These are phyloP conservation scores for Coniochaeta ligniaria DNA, from an alignment of 2,329 filamentous ascomycete genomes.

Conservation along the genomic window DNA sequence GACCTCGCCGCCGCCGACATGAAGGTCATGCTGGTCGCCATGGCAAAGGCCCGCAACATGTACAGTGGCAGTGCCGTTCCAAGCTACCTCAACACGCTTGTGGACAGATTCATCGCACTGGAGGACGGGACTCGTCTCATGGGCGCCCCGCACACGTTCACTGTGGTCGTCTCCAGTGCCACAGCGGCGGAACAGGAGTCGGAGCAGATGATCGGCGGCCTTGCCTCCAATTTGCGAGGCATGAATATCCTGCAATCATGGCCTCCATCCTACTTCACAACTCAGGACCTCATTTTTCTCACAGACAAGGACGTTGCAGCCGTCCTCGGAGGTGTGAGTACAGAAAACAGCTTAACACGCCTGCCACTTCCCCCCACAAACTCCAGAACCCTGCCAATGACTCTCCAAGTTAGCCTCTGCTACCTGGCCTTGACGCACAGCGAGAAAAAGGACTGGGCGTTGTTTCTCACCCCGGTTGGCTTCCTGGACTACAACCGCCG, in stretches of 20 bases:
- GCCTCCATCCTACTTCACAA: background rate
- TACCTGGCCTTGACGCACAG: background rate
- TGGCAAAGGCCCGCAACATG: background rate
- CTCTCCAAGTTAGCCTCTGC: background rate
- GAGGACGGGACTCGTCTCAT: background rate
- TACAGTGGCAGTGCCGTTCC: background rate
- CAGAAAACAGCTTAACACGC: background rate
- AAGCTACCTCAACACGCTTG: background rate
- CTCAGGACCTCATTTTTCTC: background rate
- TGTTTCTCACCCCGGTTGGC: background rate
- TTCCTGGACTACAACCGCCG: background rate
- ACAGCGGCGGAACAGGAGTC: background rate
- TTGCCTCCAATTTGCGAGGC: background rate
- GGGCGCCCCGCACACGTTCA: background rate
- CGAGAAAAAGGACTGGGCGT: background rate
- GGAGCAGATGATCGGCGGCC: background rate
- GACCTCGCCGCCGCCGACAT: background rate
- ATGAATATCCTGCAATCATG: background rate
- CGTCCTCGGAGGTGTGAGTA: background rate
- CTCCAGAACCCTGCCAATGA: background rate
- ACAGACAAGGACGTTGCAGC: background rate
- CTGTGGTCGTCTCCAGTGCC: background rate
- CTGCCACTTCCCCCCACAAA: background rate
- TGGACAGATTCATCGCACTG: background rate
- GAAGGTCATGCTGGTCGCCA: background rate